Percentiles rank a stretch among this genome's conserved stretches.
Evolutionary conservation across 306 rosid species (phyloP).

Genomic region (Quercus robur): DNA sequence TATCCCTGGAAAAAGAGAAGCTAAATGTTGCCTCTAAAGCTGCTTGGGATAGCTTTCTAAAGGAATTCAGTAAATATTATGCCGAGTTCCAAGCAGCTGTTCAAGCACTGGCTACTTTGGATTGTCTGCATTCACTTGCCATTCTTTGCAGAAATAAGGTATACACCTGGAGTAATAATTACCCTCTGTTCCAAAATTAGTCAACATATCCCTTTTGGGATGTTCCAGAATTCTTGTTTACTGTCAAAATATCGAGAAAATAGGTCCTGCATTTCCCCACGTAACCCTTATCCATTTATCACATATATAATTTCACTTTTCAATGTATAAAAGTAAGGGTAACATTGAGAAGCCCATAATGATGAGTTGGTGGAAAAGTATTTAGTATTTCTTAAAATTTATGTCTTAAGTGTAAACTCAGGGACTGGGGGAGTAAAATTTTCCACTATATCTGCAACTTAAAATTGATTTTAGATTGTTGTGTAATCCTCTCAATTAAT

Average conservation of each 20-base stretch:
- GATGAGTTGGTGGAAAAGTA: not conserved
- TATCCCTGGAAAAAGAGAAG: constrained; percentile 74
- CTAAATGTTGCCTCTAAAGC: constrained; percentile 62
- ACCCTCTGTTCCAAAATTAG: not conserved
- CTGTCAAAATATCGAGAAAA: not conserved
- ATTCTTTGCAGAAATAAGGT: constrained; percentile 90
- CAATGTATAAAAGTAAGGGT: too few species aligned
- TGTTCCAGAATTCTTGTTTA: not conserved
- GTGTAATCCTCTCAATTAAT: constrained; percentile 17
- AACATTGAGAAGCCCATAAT: not conserved
- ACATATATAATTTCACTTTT: not conserved
- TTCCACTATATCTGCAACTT: not conserved
- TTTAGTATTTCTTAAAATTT: not conserved
- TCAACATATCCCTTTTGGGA: not conserved
- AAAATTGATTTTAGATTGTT: not conserved
- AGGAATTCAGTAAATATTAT: constrained; percentile 60
- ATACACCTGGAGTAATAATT: constrained; percentile 19
- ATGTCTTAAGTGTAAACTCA: not conserved
- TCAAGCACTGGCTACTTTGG: constrained; percentile 89
- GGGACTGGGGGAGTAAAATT: not conserved
- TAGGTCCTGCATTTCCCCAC: not conserved
- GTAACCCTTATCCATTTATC: not conserved
- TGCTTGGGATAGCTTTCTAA: constrained; percentile 86
- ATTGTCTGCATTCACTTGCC: constrained; percentile 89
- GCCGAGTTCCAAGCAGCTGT: constrained; percentile 77